phyloP scores from a whole-genome alignment of 1,284 basidiomycete species.

The Lentinus polychrous region DNA sequence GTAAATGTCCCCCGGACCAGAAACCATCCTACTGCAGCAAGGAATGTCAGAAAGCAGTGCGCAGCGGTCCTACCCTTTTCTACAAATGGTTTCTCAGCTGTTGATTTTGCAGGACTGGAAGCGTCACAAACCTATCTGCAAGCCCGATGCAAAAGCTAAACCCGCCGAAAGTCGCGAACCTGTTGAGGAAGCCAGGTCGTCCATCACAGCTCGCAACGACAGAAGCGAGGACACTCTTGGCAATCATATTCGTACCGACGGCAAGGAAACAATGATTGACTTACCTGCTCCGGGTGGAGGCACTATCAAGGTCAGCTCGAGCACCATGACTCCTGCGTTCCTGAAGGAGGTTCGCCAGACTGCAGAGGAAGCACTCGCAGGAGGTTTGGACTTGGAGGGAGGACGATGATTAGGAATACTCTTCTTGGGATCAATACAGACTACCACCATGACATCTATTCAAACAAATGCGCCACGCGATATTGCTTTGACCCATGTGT shows the following conservation, averaged over 20 bases:
- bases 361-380: no score
- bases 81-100: neutral
- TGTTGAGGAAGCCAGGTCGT: neutral
- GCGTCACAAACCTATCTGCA: conserved; percentile 10
- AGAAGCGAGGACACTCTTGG: neutral
- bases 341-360: no score
- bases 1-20: conserved; percentile 9
- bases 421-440: no score
- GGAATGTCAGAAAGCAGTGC: conserved; percentile 13
- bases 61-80: neutral
- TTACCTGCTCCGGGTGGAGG: neutral
- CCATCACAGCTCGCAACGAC: neutral
- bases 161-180: neutral
- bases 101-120: conserved; percentile 11
- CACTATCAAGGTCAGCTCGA: no score
- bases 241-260: neutral
- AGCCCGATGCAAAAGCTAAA: neutral
- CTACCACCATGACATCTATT: no score
- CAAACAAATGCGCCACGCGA: no score
- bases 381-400: no score
- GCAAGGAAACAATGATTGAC: neutral
- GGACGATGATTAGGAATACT: no score
- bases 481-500: no score
- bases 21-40: conserved; percentile 17
- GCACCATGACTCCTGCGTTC: no score